These are phyloP conservation scores for Sclerospora graminicola DNA, from an alignment of 352 stramenopile species.

Conservation along the genomic window DNA sequence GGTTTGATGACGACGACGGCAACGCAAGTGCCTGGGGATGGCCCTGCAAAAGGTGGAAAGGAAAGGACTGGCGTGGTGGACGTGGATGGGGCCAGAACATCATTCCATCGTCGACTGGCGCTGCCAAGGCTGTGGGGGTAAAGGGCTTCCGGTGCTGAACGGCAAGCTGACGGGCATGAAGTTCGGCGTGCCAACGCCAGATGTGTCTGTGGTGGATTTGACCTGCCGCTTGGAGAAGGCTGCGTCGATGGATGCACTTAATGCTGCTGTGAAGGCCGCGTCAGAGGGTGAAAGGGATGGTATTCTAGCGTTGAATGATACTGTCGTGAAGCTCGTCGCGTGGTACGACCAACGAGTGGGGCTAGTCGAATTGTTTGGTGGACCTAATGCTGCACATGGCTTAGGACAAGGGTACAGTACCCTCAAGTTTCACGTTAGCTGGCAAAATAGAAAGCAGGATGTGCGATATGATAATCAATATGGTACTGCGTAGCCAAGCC, in stretches of 20 bases:
- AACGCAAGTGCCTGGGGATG: conserved; percentile 95
- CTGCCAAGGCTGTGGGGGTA: conserved; percentile 81
- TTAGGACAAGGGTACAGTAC: too few relatives aligned
- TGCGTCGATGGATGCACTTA: conserved; percentile 98
- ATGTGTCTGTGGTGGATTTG: conserved; percentile 88
- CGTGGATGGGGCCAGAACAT: conserved; percentile 97
- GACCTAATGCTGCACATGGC: conserved; percentile 96
- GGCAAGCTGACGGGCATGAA: conserved; percentile 89
- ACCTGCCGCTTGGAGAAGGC: too few relatives aligned
- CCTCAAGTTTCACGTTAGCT: too few relatives aligned
- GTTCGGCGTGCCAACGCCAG: conserved; percentile 84
- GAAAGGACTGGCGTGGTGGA: conserved; percentile 96
- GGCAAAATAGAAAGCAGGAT: too few relatives aligned
- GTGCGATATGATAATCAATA: too few relatives aligned
- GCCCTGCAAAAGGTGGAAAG: conserved; percentile 86
- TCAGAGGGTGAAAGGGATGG: conserved; percentile 91
- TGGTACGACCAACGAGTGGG: conserved; percentile 99
- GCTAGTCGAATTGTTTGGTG: conserved; percentile 95
- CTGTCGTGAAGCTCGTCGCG: conserved; percentile 98
- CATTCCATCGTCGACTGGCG: conserved; percentile 95
- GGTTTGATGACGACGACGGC: conserved; percentile 98
- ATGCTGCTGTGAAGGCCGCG: conserved; percentile 89
- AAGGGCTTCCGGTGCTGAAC: conserved; percentile 83
- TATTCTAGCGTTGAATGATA: conserved; percentile 96
- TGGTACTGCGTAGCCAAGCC: too few relatives aligned